Evolutionary conservation across 441 rosid species (phyloP).

Genomic region (Populus hybrid): DNA sequence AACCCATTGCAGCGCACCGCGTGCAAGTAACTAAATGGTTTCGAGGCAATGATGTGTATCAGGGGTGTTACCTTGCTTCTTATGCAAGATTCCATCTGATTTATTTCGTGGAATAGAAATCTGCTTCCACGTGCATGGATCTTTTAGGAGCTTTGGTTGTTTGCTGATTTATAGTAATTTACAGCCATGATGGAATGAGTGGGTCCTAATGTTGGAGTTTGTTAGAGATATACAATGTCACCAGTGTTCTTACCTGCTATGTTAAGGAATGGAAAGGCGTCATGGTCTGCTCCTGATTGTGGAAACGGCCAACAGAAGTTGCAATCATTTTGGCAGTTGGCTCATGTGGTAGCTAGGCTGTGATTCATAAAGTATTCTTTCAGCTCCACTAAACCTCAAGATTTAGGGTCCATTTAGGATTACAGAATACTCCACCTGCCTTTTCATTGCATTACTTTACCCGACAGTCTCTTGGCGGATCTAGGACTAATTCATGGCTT

Average conservation of each 20-base stretch:
- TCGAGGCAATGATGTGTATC: neutral
- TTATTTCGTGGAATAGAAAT: neutral
- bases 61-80: neutral
- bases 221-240: neutral
- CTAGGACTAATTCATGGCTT: neutral
- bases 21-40: no score
- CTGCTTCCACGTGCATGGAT: neutral
- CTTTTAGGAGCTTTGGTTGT: neutral
- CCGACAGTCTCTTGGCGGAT: neutral
- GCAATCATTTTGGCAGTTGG: slow-evolving; percentile 3
- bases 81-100: neutral
- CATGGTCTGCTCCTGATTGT: neutral
- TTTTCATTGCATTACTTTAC: neutral
- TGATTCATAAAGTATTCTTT: neutral
- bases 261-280: slow-evolving; percentile 20
- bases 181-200: neutral
- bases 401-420: neutral
- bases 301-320: slow-evolving; percentile 3
- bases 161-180: neutral
- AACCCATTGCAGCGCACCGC: no score
- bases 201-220: slow-evolving; percentile 18
- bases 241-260: slow-evolving; percentile 11
- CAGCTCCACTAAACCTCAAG: neutral
- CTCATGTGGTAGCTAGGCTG: neutral
- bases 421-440: neutral